These are phyloP conservation scores for Phialocephala subalpina DNA, from an alignment of 2,329 filamentous ascomycete species.

Conservation along the genomic window DNA sequence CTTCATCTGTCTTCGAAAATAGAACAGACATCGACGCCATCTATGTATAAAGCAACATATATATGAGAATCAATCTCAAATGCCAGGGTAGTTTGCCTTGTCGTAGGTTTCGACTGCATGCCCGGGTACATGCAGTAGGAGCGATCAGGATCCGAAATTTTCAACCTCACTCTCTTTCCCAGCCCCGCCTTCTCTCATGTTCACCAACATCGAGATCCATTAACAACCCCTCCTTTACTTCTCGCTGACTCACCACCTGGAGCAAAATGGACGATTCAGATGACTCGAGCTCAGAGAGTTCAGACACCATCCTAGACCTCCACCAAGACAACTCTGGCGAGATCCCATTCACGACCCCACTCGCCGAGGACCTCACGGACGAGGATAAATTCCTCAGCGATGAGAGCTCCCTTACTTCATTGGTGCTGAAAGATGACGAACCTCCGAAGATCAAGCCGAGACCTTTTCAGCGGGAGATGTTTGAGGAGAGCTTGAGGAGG, in stretches of 20 bases:
- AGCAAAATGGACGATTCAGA: slow-evolving; percentile 2
- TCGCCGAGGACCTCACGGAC: slow-evolving; percentile 23
- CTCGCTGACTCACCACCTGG: background rate
- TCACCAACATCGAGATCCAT: background rate
- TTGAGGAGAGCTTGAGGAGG: slow-evolving; percentile 69
- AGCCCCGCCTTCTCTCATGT: background rate
- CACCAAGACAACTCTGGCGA: slow-evolving; percentile 7
- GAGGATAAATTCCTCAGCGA: slow-evolving; percentile 22
- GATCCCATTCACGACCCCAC: slow-evolving; percentile 13
- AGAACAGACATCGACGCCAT: too few species aligned
- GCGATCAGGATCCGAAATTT: background rate
- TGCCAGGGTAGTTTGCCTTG: too few species aligned
- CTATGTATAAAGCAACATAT: too few species aligned
- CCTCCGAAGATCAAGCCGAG: slow-evolving; percentile 35
- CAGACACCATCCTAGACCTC: background rate
- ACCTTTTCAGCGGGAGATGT: slow-evolving; percentile 78
- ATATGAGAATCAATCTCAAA: too few species aligned
- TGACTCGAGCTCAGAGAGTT: background rate
- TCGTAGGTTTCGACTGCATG: too few species aligned
- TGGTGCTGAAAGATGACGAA: slow-evolving; percentile 16
- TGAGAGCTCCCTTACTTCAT: slow-evolving; percentile 11
- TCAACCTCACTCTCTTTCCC: background rate
- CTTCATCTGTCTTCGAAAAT: background rate
- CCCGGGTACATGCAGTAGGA: too few species aligned
- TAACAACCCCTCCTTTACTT: background rate